Base-by-base conservation (phyloP, 192 early-diverging fungal species). In the Chytriomyces sp. region DNA sequence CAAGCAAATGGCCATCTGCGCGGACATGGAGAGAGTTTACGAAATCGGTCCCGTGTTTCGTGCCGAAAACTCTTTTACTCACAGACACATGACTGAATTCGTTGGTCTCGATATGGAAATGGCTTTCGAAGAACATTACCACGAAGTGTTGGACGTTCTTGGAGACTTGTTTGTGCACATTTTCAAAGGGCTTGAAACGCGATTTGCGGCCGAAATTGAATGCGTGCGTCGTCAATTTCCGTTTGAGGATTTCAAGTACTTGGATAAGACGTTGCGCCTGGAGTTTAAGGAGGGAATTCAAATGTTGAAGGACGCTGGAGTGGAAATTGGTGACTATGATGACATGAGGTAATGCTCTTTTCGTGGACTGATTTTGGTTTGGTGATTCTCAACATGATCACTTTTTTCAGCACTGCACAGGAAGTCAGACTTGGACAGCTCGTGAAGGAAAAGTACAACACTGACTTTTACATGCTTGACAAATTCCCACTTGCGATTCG, bases 51-150 rank as follows among this genome's bases (percentile, higher is more conserved):
- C 45, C 81, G 98, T 99, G 59, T 99, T 99, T 93, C 95, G 98
- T 80, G 98, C 98, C 60, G 98, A 99, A 81, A 90, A 98, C 89
- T 94, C 96, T 35, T 91, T 94, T 76, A 97, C 97, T n/a, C 94
- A 96, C 85, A 91, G 98, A 26, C 98, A 99, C 80, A 94, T 99
- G 94, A 99, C 98, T 68, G 98, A 99, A 79, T 99, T 96, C 82
- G 88, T 96, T 45, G 95, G 95, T 45, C 93, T 99, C 72, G 98
- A 99, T 95, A 77, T 99, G 84, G 98, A 99, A 86, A 98, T 97
- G 94, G 91, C 95, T 3, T 96, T 98, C 83, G 91, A 98, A 67
- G 98, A 99, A 86, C 97, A 99, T 81, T 99, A 99, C 87, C 96
- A 98, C 80, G 98, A 99, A 87, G 95, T 89, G 44, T 83, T 99